These are phyloP conservation scores for Pouteria glomerata DNA, from an alignment of 148 eudicot genomes.

Conservation along the genomic window DNA sequence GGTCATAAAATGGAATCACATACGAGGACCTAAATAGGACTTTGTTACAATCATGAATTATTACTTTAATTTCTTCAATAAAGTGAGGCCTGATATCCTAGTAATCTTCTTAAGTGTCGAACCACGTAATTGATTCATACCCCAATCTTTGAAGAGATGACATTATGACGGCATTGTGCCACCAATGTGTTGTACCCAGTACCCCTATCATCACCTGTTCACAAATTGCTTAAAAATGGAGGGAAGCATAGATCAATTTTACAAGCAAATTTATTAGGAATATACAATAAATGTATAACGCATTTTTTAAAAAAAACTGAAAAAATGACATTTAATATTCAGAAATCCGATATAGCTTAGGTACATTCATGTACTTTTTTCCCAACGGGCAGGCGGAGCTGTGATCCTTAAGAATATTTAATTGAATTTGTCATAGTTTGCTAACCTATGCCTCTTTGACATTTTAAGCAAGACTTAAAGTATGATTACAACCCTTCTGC, in stretches of 20 bases:
- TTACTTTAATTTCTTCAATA: neutral
- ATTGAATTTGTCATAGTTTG: neutral
- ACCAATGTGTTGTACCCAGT: neutral
- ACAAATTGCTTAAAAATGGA: neutral
- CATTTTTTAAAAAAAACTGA: neutral
- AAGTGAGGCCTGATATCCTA: neutral
- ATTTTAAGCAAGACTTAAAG: neutral
- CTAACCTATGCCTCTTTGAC: neutral
- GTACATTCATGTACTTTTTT: neutral
- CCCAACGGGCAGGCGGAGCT: neutral
- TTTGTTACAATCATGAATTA: neutral
- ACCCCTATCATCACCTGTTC: neutral
- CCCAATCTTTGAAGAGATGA: neutral
- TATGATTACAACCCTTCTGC: neutral
- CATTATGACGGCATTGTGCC: neutral
- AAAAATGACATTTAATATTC: neutral
- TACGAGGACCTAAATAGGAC: neutral
- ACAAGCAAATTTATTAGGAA: neutral
- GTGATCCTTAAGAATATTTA: constrained; percentile 1
- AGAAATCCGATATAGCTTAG: neutral
- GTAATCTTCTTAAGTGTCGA: neutral
- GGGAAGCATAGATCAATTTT: neutral
- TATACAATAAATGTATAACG: neutral
- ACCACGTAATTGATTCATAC: neutral
- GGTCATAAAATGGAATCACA: neutral